A percentile compares a stretch with the other conserved stretches of the same genome.
Evolutionary conservation across 257 asterid genomes (phyloP).

Genomic region (Nicotiana noctiflora): DNA sequence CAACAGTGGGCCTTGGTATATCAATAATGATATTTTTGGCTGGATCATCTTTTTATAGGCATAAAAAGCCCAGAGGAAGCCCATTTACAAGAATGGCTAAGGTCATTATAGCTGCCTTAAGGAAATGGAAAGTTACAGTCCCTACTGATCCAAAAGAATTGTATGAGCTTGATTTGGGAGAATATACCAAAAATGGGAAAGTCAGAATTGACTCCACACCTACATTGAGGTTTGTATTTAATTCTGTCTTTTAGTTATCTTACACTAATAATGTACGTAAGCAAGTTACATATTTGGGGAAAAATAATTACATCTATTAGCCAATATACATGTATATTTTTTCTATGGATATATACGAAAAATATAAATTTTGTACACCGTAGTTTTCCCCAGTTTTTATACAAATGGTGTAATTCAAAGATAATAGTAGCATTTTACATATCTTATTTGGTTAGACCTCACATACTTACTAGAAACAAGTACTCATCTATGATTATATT

Average conservation of each 20-base stretch:
- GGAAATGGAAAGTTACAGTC: slow-evolving; percentile 46
- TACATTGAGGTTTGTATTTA: slow-evolving; percentile 46
- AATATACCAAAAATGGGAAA: slow-evolving; percentile 40
- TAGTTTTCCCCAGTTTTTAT: too few relatives aligned
- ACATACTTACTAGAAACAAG: neutral
- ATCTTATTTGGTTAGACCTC: too few relatives aligned
- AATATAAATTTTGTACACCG: too few relatives aligned
- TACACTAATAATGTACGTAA: too few relatives aligned
- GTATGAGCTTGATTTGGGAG: slow-evolving; percentile 49
- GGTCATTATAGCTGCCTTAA: slow-evolving; percentile 60
- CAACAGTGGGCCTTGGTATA: slow-evolving; percentile 55
- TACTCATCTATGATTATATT: neutral
- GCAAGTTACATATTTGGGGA: too few relatives aligned
- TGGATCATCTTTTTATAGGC: slow-evolving; percentile 74
- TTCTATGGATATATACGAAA: too few relatives aligned
- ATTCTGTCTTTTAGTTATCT: too few relatives aligned
- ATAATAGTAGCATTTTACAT: too few relatives aligned
- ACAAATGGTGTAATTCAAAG: too few relatives aligned
- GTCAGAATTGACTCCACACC: slow-evolving; percentile 68
- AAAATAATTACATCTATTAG: too few relatives aligned
- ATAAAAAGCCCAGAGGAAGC: slow-evolving; percentile 72
- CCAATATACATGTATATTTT: too few relatives aligned
- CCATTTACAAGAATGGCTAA: slow-evolving; percentile 73
- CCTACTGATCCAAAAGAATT: slow-evolving; percentile 57
- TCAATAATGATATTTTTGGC: slow-evolving; percentile 54